phyloP scores from a whole-genome alignment of 148 eudicot genomes.

The Cornus florida region DNA sequence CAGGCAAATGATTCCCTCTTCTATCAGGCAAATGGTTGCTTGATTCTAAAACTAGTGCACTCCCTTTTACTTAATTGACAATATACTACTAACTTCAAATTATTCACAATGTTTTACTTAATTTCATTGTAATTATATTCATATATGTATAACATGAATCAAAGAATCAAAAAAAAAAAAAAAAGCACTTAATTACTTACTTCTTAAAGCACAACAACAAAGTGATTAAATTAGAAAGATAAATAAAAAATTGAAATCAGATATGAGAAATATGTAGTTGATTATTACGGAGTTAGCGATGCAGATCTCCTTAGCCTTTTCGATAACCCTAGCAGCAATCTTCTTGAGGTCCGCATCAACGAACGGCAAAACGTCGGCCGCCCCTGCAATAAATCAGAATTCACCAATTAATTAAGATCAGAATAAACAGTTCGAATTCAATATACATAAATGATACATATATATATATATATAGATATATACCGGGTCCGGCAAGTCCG shows the following conservation, averaged over 20 bases:
- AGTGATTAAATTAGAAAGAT: neutral
- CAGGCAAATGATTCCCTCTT: no score
- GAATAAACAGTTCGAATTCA: neutral
- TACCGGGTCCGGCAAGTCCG: constrained; percentile 63
- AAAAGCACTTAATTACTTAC: neutral
- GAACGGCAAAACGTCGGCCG: constrained; percentile 41
- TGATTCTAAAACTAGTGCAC: neutral
- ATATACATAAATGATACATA: neutral
- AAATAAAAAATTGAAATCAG: neutral
- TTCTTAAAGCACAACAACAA: no score
- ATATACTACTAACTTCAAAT: neutral
- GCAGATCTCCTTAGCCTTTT: constrained; percentile 46
- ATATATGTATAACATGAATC: no score
- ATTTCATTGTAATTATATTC: no score
- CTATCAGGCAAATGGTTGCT: neutral
- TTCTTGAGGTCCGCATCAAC: constrained; percentile 50
- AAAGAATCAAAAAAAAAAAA: no score
- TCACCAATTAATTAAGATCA: neutral
- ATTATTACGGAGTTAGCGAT: constrained; percentile 35
- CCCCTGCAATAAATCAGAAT: constrained; percentile 28
- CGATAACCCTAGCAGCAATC: constrained; percentile 45
- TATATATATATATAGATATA: neutral
- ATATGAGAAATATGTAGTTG: neutral
- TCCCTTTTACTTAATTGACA: neutral
- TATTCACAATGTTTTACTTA: no score